Evolutionary conservation across 371 early-diverging fungal genomes (phyloP).

Genomic region (Syncephalastrum monosporum): DNA sequence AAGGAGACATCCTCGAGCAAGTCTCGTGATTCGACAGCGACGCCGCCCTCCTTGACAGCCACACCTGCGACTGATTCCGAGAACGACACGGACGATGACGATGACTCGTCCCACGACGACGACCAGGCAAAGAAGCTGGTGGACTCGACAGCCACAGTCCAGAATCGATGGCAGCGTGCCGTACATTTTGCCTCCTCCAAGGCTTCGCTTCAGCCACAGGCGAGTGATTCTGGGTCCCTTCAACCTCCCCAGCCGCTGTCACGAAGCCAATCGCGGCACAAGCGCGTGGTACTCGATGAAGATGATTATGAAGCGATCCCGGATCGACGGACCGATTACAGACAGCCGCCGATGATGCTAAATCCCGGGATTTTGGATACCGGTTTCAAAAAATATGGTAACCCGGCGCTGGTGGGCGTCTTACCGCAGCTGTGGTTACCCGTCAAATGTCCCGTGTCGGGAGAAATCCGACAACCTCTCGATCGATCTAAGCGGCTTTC

Average conservation of each 20-base stretch:
- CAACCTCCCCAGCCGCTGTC: neutral
- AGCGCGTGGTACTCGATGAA: constrained; percentile 40
- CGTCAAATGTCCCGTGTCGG: constrained; percentile 21
- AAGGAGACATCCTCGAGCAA: no score
- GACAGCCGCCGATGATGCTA: constrained; percentile 72
- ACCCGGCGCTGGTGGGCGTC: constrained; percentile 67
- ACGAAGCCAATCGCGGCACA: neutral
- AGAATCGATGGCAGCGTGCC: constrained; percentile 28
- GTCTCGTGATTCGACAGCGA: no score
- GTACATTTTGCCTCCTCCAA: constrained; percentile 17
- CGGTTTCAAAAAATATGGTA: constrained; percentile 62
- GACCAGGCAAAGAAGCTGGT: no score
- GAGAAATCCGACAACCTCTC: constrained; percentile 15
- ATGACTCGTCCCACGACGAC: no score
- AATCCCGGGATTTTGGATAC: constrained; percentile 73
- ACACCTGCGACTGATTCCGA: neutral
- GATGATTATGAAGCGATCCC: constrained; percentile 69
- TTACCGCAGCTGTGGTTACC: constrained; percentile 81
- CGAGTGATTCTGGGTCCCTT: no score
- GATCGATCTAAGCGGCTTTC: constrained; percentile 9
- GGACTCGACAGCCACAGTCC: neutral
- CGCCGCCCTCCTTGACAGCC: no score
- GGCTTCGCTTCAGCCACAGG: neutral
- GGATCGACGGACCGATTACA: constrained; percentile 56
- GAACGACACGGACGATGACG: neutral